A percentile compares a stretch with the other conserved stretches of the same genome.
Conservation (phyloP, 805 yeast species). For the Ogataea nitratoaversa region DNA sequence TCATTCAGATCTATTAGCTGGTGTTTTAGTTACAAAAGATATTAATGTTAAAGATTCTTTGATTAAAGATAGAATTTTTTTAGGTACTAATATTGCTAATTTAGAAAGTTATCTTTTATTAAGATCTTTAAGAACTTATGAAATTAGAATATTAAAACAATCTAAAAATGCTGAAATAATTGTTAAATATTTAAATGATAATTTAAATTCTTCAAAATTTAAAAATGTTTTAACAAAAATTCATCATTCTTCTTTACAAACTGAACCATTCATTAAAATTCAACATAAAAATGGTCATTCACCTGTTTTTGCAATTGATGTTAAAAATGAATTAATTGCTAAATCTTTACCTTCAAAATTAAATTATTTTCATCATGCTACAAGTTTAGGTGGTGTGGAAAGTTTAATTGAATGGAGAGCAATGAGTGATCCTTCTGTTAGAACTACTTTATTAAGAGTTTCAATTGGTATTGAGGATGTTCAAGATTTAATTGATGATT, state of each 20-base stretch:
- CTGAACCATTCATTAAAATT: conserved; percentile 56
- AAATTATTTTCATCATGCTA: conserved; percentile 80
- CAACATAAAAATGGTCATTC: conserved; percentile 64
- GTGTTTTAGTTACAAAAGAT: conserved; percentile 67
- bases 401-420: conserved; percentile 90
- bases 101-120: conserved; percentile 70
- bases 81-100: conserved; percentile 79
- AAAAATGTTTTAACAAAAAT: conserved; percentile 50
- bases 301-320: conserved; percentile 71
- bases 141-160: conserved; percentile 66
- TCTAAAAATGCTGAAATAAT: conserved; percentile 56
- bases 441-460: conserved; percentile 59
- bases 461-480: conserved; percentile 79
- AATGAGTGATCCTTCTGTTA: conserved; percentile 56
- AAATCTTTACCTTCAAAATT: conserved; percentile 58
- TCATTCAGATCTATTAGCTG: conserved; percentile 88
- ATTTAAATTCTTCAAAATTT: conserved; percentile 41
- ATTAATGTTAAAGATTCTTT: conserved; percentile 41
- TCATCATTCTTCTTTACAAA: conserved; percentile 74
- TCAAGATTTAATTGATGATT: conserved; percentile 72
- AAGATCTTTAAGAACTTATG: conserved; percentile 78
- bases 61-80: conserved; percentile 55
- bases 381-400: conserved; percentile 91
- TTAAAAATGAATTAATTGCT: conserved; percentile 51
- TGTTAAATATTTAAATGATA: conserved; percentile 54